Evolutionary conservation across 2,329 filamentous ascomycete species (phyloP), one percentile per base, ranked within the genome.

Genomic region (Magnaporthales sp.): DNA sequence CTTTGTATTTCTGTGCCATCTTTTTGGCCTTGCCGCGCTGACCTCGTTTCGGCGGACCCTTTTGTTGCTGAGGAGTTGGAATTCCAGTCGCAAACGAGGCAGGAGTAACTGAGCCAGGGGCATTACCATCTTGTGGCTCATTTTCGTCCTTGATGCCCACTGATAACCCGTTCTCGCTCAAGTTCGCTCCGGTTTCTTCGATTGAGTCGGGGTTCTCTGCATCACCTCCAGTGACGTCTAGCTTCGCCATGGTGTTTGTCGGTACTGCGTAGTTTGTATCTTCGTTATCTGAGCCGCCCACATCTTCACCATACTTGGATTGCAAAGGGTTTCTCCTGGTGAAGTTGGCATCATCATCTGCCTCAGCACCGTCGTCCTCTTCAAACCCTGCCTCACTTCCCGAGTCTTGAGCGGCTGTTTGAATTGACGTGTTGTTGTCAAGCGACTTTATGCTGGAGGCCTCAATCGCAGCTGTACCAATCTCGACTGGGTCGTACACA

Each of bases 21-120:
- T 95, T 96, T 81, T 96, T 97, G 60, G 89, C 88, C 75, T 96
- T 97, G 68, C 84, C 85, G 67, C 86, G 88, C 76, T 96, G 92
- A 31, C 93, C 92, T 67, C 93, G 88, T 74, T 88, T 90, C 32
- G 77, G 72, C 67, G 76, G 82, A 15, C 70, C 76, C 73, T 82
- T 86, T 76, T 81, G 83, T 74, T 67, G 77, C 72, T 56, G 76
- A 72, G 66, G 77, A 70, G 68, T 77, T 65, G 72, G 66, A 7
- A 65, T 67, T 24, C 38, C 58, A n/a, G 29, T 26, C 5, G 24
- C 13, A 7, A 69, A 68, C n/a, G 68, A 66, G 8, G 70, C 66
- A 19, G 68, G 69, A 8, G 68, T 69, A 29, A n/a, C 29, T 4
- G 66, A 66, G 64, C 15, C 31, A 61, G 31, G 5, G 19, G n/a